A percentile compares a stretch with the other conserved stretches of the same genome.
Evolutionary conservation across 2,329 filamentous ascomycete species (phyloP).

Genomic region (Teratosphaeria nubilosa): DNA sequence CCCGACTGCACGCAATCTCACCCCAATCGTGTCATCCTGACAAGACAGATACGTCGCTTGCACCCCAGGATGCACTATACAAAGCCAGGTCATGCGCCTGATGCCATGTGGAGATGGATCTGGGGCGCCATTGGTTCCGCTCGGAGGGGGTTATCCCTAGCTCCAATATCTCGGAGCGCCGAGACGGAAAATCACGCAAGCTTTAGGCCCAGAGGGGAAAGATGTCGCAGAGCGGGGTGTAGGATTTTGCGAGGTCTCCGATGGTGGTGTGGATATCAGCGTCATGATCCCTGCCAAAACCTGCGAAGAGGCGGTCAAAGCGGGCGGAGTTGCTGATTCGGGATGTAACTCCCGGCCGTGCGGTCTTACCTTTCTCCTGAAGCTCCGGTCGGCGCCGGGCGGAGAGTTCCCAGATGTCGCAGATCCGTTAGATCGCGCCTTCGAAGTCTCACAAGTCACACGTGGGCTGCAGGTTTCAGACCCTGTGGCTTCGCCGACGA

Average conservation of each 20-base stretch:
- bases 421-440: background rate
- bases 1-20: background rate
- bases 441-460: background rate
- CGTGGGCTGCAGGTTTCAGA: background rate
- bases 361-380: background rate
- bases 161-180: background rate
- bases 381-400: background rate
- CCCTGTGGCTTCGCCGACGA: background rate
- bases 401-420: background rate
- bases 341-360: background rate
- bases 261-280: background rate
- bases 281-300: background rate
- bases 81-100: background rate
- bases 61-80: background rate
- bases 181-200: background rate
- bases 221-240: background rate
- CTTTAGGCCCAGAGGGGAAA: background rate
- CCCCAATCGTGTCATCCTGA: background rate
- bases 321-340: background rate
- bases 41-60: background rate
- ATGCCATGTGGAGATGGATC: background rate
- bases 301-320: background rate
- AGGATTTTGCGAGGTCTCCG: background rate
- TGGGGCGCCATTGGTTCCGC: background rate
- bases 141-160: background rate